Evolutionary conservation across 768 basidiomycete species (phyloP).

Genomic region (Rhodotorula sphaerocarpa): DNA sequence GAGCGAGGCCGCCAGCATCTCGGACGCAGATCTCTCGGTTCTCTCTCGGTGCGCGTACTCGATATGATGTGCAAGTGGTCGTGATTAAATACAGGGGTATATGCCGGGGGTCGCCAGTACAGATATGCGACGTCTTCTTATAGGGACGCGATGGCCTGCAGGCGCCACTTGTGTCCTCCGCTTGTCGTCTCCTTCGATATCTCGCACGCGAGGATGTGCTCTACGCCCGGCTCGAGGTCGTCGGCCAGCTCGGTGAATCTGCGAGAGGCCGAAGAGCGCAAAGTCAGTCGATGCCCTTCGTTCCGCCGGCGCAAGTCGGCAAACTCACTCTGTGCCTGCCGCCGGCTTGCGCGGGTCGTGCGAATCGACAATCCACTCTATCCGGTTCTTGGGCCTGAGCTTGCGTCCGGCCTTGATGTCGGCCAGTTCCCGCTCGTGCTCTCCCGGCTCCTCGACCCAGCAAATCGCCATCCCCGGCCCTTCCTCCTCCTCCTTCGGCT

Average conservation of each 20-base stretch:
- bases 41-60: too few species aligned
- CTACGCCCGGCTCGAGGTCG: background rate
- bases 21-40: too few species aligned
- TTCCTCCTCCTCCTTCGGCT: slow-evolving; percentile 1
- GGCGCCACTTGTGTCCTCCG: slow-evolving; percentile 11
- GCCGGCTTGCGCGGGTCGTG: slow-evolving; percentile 6
- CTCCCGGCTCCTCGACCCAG: slow-evolving; percentile 13
- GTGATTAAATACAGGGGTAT: too few species aligned
- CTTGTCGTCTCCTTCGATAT: background rate
- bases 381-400: too few species aligned
- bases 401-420: background rate
- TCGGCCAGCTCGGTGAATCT: slow-evolving; percentile 15
- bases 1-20: too few species aligned
- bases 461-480: slow-evolving; percentile 17
- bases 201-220: slow-evolving; percentile 22
- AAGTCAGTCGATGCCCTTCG: background rate
- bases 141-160: slow-evolving; percentile 8
- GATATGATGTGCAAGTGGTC: too few species aligned
- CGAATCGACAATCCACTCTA: background rate
- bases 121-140: background rate
- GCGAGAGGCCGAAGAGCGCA: background rate
- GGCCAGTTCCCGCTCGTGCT: too few species aligned
- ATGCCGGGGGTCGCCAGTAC: too few species aligned
- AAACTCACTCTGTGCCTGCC: slow-evolving; percentile 10
- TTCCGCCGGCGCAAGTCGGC: too few species aligned